Conservation (phyloP, 2,329 filamentous ascomycete species). For the Venturiaceae sp. region DNA sequence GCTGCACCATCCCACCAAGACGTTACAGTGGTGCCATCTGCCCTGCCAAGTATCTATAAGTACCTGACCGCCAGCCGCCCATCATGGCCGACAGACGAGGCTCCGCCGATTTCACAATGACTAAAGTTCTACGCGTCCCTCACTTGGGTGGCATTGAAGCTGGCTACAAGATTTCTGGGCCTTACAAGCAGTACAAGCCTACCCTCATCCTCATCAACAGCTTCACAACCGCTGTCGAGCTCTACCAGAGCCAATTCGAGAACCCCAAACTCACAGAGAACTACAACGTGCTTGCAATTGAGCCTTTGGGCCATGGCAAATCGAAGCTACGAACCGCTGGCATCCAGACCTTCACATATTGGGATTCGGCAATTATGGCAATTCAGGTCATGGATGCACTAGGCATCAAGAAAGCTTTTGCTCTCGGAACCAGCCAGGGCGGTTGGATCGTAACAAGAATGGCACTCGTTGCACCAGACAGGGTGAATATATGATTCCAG, state of each 20-base stretch:
- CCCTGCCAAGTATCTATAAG: not conserved
- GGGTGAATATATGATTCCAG: slow-evolving; percentile 22
- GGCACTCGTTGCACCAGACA: slow-evolving; percentile 41
- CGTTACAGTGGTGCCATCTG: not conserved
- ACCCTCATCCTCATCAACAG: slow-evolving; percentile 42
- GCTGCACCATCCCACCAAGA: not conserved
- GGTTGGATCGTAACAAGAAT: slow-evolving; percentile 43
- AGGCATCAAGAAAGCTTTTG: slow-evolving; percentile 34
- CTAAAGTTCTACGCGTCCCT: slow-evolving; percentile 32
- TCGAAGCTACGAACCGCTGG: slow-evolving; percentile 26
- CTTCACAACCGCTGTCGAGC: slow-evolving; percentile 38
- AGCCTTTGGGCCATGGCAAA: slow-evolving; percentile 42
- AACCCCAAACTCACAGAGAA: slow-evolving; percentile 22
- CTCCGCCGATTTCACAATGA: slow-evolving; percentile 11
- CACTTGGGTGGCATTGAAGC: slow-evolving; percentile 41
- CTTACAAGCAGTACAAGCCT: slow-evolving; percentile 31
- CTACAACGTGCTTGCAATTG: slow-evolving; percentile 44
- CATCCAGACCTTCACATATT: slow-evolving; percentile 41
- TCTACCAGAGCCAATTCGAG: slow-evolving; percentile 32
- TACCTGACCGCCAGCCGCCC: not conserved
- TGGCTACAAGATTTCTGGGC: slow-evolving; percentile 31
- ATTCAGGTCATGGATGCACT: slow-evolving; percentile 30
- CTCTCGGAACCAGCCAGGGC: slow-evolving; percentile 43
- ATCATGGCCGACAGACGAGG: slow-evolving; percentile 10
- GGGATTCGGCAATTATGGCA: slow-evolving; percentile 41